phyloP scores from a whole-genome alignment of 2,329 filamentous ascomycete genomes.

The Knufia petricola region DNA sequence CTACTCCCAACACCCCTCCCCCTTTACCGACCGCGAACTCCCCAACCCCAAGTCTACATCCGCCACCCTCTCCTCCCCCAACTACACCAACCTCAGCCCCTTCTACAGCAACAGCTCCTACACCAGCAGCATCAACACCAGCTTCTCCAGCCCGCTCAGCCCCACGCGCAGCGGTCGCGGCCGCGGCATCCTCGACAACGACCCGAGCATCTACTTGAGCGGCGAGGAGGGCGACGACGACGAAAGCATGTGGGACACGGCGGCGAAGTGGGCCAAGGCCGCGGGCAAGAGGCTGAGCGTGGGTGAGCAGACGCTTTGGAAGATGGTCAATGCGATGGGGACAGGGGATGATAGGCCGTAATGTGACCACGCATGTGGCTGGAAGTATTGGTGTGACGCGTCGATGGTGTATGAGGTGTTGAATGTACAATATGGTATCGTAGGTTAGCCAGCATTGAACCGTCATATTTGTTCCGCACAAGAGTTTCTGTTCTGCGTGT shows the following conservation, averaged over 20 bases:
- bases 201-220: constrained; percentile 61
- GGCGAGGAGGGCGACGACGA: constrained; percentile 32
- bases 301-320: constrained; percentile 40
- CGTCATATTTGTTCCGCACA: too few species aligned
- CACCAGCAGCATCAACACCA: constrained; percentile 4
- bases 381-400: background rate
- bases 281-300: constrained; percentile 32
- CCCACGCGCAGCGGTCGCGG: constrained; percentile 13
- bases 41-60: too few species aligned
- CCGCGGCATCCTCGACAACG: constrained; percentile 29
- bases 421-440: too few species aligned
- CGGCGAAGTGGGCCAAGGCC: constrained; percentile 22
- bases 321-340: constrained; percentile 21
- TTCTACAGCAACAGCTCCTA: background rate
- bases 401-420: background rate
- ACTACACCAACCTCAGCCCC: constrained; percentile 8
- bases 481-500: too few species aligned
- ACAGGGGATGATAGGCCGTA: constrained; percentile 14
- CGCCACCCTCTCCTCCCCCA: background rate
- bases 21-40: background rate
- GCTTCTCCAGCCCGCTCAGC: constrained; percentile 7
- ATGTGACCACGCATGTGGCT: too few species aligned
- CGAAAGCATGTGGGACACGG: constrained; percentile 24
- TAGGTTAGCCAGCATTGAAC: too few species aligned
- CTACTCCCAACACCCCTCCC: constrained; percentile 18